Evolutionary conservation across 1,284 basidiomycete species (phyloP).

Genomic region (Vanrija sp.): DNA sequence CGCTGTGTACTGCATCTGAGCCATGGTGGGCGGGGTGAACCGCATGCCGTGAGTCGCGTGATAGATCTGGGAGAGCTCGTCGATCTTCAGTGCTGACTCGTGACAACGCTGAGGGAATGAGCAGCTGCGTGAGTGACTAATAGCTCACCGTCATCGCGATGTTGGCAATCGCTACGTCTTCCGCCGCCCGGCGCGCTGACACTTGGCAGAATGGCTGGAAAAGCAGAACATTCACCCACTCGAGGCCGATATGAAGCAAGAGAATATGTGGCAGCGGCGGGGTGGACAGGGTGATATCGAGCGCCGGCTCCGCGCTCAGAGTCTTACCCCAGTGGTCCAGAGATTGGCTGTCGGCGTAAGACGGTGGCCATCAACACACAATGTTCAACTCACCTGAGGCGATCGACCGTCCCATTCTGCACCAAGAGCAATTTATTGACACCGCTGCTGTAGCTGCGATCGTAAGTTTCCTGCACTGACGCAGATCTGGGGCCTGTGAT

Average conservation of each 20-base stretch:
- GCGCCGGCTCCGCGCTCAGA: constrained; percentile 59
- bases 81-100: constrained; percentile 61
- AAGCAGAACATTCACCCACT: constrained; percentile 63
- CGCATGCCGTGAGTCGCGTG: constrained; percentile 59
- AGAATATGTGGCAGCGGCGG: constrained; percentile 60
- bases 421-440: background rate
- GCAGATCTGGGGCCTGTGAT: background rate
- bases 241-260: constrained; percentile 61
- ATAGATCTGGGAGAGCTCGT: constrained; percentile 60
- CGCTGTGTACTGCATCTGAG: constrained; percentile 63
- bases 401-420: background rate
- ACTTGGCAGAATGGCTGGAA: constrained; percentile 56
- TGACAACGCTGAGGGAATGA: constrained; percentile 54
- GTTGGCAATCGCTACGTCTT: background rate
- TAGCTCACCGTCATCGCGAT: constrained; percentile 12
- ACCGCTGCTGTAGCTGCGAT: background rate
- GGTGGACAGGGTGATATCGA: constrained; percentile 53
- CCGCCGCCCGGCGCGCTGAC: constrained; percentile 30
- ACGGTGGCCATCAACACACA: too few species aligned
- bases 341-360: background rate
- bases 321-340: constrained; percentile 51
- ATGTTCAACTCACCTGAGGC: background rate
- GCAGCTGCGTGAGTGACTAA: constrained; percentile 36
- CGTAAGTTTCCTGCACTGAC: background rate
- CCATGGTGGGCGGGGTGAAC: constrained; percentile 60